Evolutionary conservation across 257 asterid species (phyloP), one percentile per base, ranked within the genome.

Genomic region (Nicotiana paniculata): DNA sequence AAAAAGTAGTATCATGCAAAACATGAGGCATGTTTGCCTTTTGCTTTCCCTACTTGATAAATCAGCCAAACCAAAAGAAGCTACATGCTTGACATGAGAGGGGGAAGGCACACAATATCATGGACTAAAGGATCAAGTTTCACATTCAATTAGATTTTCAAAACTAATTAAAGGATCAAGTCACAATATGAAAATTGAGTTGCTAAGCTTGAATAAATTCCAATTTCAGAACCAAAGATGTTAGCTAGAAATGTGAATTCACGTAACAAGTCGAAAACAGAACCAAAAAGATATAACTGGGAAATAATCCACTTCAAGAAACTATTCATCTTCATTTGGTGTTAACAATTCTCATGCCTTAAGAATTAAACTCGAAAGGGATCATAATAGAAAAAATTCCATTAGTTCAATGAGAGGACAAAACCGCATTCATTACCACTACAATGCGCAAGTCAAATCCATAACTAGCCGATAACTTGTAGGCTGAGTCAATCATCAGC

Each of bases 391-490:
- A 39, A 4, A 9, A 69, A 9, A 18, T 39, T 30, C 53, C 26
- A 69, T 70, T n/a, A 70, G 1, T 43, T 21, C 21, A 43, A 70
- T 21, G 32, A 70, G 35, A 70, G 35, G 24, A 43, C 37, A 70
- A 5, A 70, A 69, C 54, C 16, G 39, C 32, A 69, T 69, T 28
- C 77, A 69, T 69, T 35, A 39, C 43, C 0, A 69, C 76, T 80
- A 68, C 62, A 59, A 48, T 75, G 59, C 24, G 18, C 39, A 0
- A 67, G 17, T 11, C 11, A 46, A 79, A 17, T 54, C 72, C 88
- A 32, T 85, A 84, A 81, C 67, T 70, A 0, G 79, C 84, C 5
- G 88, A 87, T 26, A 87, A 54, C 48, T 37, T 81, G 57, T 87
- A 77, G 33, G 88, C 82, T 4, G 77, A 66, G 51, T 85, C 87